These are phyloP conservation scores for Brettanomyces sp. DNA, from an alignment of 805 yeast species.

Conservation along the genomic window DNA sequence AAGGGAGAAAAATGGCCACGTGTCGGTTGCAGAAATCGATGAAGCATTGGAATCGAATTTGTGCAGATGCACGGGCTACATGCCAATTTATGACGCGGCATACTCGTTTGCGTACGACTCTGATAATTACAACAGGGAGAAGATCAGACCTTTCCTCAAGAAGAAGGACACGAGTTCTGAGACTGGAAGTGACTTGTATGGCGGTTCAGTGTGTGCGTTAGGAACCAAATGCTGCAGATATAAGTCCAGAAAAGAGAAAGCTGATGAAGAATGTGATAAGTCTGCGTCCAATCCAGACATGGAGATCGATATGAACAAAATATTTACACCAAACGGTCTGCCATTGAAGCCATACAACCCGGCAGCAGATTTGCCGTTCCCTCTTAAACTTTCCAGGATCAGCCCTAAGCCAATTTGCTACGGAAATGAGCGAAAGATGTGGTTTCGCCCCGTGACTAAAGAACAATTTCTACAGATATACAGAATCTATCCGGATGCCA, in stretches of 20 bases:
- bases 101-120: slow-evolving; percentile 31
- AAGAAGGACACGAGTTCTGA: background rate
- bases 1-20: slow-evolving; percentile 28
- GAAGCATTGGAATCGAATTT: slow-evolving; percentile 40
- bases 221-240: slow-evolving; percentile 29
- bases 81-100: slow-evolving; percentile 40
- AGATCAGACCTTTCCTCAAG: slow-evolving; percentile 12
- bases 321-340: slow-evolving; percentile 31
- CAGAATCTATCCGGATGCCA: slow-evolving; percentile 26
- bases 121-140: slow-evolving; percentile 20
- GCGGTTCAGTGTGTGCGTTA: slow-evolving; percentile 19
- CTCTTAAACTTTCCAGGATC: slow-evolving; percentile 24
- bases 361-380: slow-evolving; percentile 31
- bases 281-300: slow-evolving; percentile 1
- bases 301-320: slow-evolving; percentile 25
- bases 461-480: slow-evolving; percentile 27
- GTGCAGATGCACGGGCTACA: slow-evolving; percentile 42
- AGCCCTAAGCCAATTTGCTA: slow-evolving; percentile 22
- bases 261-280: slow-evolving; percentile 8
- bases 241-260: slow-evolving; percentile 9
- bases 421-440: slow-evolving; percentile 30
- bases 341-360: slow-evolving; percentile 31
- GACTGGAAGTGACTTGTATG: slow-evolving; percentile 3
- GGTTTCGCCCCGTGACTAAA: slow-evolving; percentile 36
- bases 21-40: slow-evolving; percentile 28